These are phyloP conservation scores for Trichophyton schoenleinii DNA, from an alignment of 2,329 filamentous ascomycete species.

Conservation along the genomic window DNA sequence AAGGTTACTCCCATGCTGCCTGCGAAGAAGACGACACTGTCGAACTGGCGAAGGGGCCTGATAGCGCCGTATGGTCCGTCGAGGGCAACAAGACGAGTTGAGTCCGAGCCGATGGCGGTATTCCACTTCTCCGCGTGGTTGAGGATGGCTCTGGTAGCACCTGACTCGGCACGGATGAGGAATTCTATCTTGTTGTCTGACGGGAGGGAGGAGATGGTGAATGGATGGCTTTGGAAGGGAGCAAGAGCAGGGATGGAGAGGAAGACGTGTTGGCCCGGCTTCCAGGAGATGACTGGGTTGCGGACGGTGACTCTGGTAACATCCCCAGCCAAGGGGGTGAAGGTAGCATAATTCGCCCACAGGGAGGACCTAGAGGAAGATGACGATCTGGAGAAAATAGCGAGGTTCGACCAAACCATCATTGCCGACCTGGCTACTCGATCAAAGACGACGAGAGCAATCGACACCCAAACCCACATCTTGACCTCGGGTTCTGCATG, in stretches of 20 bases:
- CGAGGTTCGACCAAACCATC: constrained; percentile 31
- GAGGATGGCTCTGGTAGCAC: constrained; percentile 41
- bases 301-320: constrained; percentile 46
- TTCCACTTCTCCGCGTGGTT: constrained; percentile 37
- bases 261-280: constrained; percentile 51
- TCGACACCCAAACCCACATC: constrained; percentile 36
- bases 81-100: constrained; percentile 33
- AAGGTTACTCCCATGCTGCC: constrained; percentile 50
- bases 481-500: constrained; percentile 36
- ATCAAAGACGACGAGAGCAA: constrained; percentile 37
- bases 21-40: constrained; percentile 47
- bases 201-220: constrained; percentile 48
- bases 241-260: constrained; percentile 45
- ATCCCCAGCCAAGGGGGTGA: constrained; percentile 41
- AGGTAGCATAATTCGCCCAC: constrained; percentile 33
- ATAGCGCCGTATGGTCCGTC: constrained; percentile 44
- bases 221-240: constrained; percentile 51
- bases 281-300: constrained; percentile 46
- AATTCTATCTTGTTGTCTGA: constrained; percentile 46
- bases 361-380: constrained; percentile 13
- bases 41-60: constrained; percentile 45
- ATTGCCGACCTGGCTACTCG: constrained; percentile 27
- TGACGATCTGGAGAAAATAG: constrained; percentile 25
- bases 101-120: constrained; percentile 4
- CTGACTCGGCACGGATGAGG: constrained; percentile 42